Evolutionary conservation across 805 yeast species (phyloP).

Genomic region (Ogataea minuta): DNA sequence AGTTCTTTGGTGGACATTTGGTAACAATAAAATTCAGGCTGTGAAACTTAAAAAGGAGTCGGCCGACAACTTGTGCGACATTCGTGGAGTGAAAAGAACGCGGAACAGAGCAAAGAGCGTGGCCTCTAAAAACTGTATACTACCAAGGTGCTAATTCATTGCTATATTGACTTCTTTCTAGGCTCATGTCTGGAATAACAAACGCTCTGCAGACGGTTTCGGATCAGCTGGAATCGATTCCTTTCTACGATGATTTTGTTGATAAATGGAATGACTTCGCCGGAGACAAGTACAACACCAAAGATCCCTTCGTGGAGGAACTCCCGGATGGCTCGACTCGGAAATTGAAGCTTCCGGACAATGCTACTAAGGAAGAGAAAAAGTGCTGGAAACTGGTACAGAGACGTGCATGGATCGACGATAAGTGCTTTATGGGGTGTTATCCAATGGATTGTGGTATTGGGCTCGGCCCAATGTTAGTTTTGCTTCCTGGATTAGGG

Average conservation of each 20-base stretch:
- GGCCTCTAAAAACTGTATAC: too few species aligned
- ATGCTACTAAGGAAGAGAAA: slow-evolving; percentile 56
- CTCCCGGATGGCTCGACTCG: slow-evolving; percentile 49
- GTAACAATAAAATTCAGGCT: slow-evolving; percentile 1
- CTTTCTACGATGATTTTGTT: slow-evolving; percentile 56
- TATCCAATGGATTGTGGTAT: slow-evolving; percentile 71
- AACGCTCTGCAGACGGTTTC: slow-evolving; percentile 15
- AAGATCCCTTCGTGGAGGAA: slow-evolving; percentile 63
- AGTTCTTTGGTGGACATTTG: slow-evolving; percentile 8
- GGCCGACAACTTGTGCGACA: not conserved
- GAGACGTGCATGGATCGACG: slow-evolving; percentile 82
- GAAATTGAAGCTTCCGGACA: slow-evolving; percentile 59
- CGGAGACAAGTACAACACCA: slow-evolving; percentile 59
- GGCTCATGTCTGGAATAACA: slow-evolving; percentile 11
- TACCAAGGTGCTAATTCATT: too few species aligned
- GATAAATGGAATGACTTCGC: slow-evolving; percentile 66
- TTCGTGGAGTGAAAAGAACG: too few species aligned
- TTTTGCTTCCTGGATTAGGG: slow-evolving; percentile 76
- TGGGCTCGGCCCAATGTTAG: slow-evolving; percentile 73
- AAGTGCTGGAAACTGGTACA: slow-evolving; percentile 73
- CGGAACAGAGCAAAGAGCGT: too few species aligned
- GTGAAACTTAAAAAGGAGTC: not conserved
- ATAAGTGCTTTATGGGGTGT: slow-evolving; percentile 78
- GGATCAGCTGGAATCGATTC: slow-evolving; percentile 45
- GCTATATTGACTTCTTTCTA: not conserved